Percentiles rank a stretch among this genome's conserved stretches.
Conservation (phyloP, 179 eudicot genomes). For the Pouteria campechiana region DNA sequence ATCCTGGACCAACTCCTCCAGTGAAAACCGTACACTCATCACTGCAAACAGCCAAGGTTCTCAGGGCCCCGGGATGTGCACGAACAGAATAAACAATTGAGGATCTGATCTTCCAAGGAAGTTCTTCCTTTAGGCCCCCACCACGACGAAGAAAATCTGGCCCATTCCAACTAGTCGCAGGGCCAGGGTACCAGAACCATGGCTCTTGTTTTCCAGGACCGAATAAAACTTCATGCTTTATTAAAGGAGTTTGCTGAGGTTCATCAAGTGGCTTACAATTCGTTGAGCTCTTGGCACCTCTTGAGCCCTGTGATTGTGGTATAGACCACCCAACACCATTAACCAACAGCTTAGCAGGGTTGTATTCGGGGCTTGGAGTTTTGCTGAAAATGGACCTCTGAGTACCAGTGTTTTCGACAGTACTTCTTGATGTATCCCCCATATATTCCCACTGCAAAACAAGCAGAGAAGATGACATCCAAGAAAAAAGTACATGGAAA, state of each 20-base stretch:
- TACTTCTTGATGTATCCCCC: constrained; percentile 54
- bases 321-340: constrained; percentile 93
- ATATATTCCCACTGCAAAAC: constrained; percentile 70
- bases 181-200: constrained; percentile 94
- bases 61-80: constrained; percentile 87
- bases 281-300: constrained; percentile 28
- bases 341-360: constrained; percentile 59
- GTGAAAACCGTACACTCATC: constrained; percentile 84
- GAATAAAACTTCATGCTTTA: constrained; percentile 21
- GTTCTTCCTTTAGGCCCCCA: constrained; percentile 72
- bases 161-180: constrained; percentile 74
- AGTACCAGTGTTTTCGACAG: constrained; percentile 22
- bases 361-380: constrained; percentile 38
- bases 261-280: constrained; percentile 35
- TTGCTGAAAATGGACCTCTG: constrained; percentile 24
- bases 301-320: constrained; percentile 70
- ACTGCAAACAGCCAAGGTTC: constrained; percentile 68
- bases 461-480: constrained; percentile 18
- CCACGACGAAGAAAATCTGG: constrained; percentile 67
- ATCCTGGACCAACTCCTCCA: constrained; percentile 94
- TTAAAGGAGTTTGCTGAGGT: constrained; percentile 24
- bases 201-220: constrained; percentile 56
- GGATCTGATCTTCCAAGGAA: constrained; percentile 95
- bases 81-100: constrained; percentile 69
- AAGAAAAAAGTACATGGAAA: background rate